Conservation (phyloP, 768 basidiomycete genomes). For the Macrolepiota dolichaula region DNA sequence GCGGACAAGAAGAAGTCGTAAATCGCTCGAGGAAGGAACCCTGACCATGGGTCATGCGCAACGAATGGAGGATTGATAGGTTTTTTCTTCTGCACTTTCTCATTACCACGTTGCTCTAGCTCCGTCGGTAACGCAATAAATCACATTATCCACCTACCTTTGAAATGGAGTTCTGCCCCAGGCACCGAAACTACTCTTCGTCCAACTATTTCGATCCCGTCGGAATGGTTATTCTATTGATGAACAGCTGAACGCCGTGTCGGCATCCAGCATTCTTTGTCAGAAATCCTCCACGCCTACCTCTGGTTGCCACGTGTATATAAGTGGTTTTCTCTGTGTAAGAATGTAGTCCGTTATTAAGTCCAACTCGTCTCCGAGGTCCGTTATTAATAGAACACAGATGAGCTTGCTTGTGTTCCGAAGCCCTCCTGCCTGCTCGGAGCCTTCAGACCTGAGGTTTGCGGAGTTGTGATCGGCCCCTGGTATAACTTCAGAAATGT, state of each 20-base stretch:
- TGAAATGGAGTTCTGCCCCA: not conserved
- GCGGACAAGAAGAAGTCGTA: slow-evolving; percentile 15
- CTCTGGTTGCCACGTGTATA: not conserved
- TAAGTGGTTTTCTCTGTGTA: not conserved
- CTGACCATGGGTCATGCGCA: not conserved
- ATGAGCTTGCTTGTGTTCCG: not conserved
- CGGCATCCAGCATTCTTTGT: not conserved
- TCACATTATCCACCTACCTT: not conserved
- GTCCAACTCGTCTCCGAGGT: not conserved
- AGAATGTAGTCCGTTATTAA: not conserved
- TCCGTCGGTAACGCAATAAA: not conserved
- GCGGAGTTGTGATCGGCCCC: not conserved
- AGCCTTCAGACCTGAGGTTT: not conserved
- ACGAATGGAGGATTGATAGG: not conserved
- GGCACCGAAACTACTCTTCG: not conserved
- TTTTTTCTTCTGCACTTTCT: not conserved
- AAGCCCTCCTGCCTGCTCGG: not conserved
- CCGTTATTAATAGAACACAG: not conserved
- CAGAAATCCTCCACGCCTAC: not conserved
- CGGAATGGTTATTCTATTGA: not conserved
- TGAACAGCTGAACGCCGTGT: not conserved
- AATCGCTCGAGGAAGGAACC: not conserved
- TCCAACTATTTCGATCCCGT: not conserved
- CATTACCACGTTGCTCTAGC: not conserved
- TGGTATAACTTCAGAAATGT: not conserved